phyloP scores from a whole-genome alignment of 768 basidiomycete species.

The Lentinula lateritia region DNA sequence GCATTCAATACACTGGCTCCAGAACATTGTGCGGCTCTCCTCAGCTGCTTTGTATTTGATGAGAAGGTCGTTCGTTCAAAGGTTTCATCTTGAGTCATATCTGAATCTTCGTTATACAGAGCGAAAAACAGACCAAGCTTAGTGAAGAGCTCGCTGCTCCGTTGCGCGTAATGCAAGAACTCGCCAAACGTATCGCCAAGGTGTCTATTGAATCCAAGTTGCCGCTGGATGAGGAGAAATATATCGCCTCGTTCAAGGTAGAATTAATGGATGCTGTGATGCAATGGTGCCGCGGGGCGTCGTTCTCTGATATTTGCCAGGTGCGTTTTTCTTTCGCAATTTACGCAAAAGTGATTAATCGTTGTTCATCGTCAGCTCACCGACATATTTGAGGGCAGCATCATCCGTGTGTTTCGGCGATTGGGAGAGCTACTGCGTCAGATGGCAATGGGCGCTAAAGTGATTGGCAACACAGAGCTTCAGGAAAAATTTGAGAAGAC shows the following conservation, averaged over 20 bases:
- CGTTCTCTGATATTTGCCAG: slow-evolving; percentile 95
- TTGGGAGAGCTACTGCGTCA: slow-evolving; percentile 92
- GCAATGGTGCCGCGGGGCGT: slow-evolving; percentile 97
- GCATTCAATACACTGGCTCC: slow-evolving; percentile 87
- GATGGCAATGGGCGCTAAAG: slow-evolving; percentile 93
- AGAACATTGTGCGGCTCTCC: slow-evolving; percentile 88
- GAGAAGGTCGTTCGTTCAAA: slow-evolving; percentile 67
- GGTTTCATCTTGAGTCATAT: neutral
- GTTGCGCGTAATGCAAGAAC: slow-evolving; percentile 91
- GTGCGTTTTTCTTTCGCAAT: slow-evolving; percentile 31
- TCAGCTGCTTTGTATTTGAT: slow-evolving; percentile 96
- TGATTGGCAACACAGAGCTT: slow-evolving; percentile 92
- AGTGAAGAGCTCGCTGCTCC: slow-evolving; percentile 94
- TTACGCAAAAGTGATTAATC: neutral
- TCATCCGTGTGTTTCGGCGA: slow-evolving; percentile 94
- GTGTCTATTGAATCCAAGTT: slow-evolving; percentile 94
- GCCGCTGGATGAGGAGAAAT: slow-evolving; percentile 85
- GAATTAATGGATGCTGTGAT: slow-evolving; percentile 98
- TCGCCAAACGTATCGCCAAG: slow-evolving; percentile 92
- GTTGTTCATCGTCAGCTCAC: slow-evolving; percentile 56
- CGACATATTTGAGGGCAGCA: slow-evolving; percentile 93
- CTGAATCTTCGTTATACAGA: slow-evolving; percentile 38
- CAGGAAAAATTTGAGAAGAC: slow-evolving; percentile 91
- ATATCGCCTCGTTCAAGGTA: slow-evolving; percentile 95
- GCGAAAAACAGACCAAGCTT: slow-evolving; percentile 78